Base-by-base conservation (phyloP, 306 rosid genomes). In the Sophora flavescens region DNA sequence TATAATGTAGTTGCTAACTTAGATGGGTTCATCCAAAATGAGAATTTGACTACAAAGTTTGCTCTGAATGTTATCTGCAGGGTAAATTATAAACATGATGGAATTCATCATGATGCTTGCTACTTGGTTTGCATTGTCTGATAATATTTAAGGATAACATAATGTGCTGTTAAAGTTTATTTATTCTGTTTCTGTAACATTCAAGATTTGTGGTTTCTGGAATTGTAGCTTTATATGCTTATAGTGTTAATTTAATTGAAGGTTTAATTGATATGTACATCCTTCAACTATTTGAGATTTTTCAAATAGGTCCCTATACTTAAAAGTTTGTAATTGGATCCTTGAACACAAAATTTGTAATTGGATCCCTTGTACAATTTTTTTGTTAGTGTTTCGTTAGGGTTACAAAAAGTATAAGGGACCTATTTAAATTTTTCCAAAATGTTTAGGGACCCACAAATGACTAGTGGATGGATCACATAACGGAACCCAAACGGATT, bases 161-260 rank as follows among this genome's bases (percentile, higher is more conserved):
- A 63, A 47, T 68, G 66, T 65, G 53, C 39, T 4, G 17, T 65
- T 32, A 64, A 42, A 30, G 15, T 17, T 10, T 60, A 33, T 39
- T 8, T 69, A 22, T 70, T 7, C 3, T 76, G 70, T 22, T 22
- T 22, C 75, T 70, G 48, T 61, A 17, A 62, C 8, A 13, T 56
- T 8, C 70, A 56, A 38, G 52, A 41, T 22, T 66, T 26, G 52
- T 30, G 51, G 41, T 51, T 74, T 22, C 22, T 56, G 79, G 83
- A 84, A 70, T 44, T 59, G 66, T 73, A 41, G 51, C 45, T 61
- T 57, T 72, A 42, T 41, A 62, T 79, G 50, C 48, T 70, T 48
- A 7, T 22, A 10, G 32, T 17, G 56, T 52, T 78, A 12, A 22
- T 22, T 22, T 22, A 22, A n/a, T n/a, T n/a, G n/a, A n/a, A 22